phyloP scores from a whole-genome alignment of 345 rosid species.

The Bruguiera parviflora region DNA sequence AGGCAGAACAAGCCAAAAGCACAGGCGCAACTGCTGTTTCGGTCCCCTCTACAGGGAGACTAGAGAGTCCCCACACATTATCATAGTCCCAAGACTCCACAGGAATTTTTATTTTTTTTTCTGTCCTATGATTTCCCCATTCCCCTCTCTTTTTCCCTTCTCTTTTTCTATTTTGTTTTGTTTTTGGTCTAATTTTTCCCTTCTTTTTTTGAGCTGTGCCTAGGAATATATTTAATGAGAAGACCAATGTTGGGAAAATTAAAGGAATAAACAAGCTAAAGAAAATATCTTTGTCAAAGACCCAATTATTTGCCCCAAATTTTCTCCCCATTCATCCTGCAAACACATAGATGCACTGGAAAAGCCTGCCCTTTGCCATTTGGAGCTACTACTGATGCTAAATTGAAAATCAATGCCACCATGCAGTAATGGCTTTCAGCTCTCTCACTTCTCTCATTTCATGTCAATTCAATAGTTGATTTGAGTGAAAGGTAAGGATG shows the following conservation, averaged over 20 bases:
- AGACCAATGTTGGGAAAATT: neutral
- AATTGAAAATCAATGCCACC: slow-evolving; percentile 15
- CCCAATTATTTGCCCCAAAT: too few relatives aligned
- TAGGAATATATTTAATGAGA: too few relatives aligned
- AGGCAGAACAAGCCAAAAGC: slow-evolving; percentile 1
- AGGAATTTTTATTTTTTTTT: neutral
- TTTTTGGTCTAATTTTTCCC: too few relatives aligned
- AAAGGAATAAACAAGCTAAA: too few relatives aligned
- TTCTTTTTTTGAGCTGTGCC: too few relatives aligned
- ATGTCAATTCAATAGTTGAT: slow-evolving; percentile 28
- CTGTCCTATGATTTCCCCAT: too few relatives aligned
- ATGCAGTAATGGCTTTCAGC: slow-evolving; percentile 18
- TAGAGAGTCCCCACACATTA: neutral
- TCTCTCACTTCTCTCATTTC: slow-evolving; percentile 28
- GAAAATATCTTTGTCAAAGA: too few relatives aligned
- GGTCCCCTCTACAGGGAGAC: neutral
- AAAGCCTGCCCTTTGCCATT: neutral
- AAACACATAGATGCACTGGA: neutral
- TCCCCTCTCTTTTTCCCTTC: too few relatives aligned
- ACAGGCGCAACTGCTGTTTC: neutral
- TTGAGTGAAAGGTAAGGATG: slow-evolving; percentile 26
- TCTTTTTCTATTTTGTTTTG: too few relatives aligned
- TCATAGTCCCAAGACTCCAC: neutral
- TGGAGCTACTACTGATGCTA: slow-evolving; percentile 1
- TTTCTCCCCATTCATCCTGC: too few relatives aligned